Base-by-base conservation (phyloP, 345 rosid genomes). In the Erodium maritimum region DNA sequence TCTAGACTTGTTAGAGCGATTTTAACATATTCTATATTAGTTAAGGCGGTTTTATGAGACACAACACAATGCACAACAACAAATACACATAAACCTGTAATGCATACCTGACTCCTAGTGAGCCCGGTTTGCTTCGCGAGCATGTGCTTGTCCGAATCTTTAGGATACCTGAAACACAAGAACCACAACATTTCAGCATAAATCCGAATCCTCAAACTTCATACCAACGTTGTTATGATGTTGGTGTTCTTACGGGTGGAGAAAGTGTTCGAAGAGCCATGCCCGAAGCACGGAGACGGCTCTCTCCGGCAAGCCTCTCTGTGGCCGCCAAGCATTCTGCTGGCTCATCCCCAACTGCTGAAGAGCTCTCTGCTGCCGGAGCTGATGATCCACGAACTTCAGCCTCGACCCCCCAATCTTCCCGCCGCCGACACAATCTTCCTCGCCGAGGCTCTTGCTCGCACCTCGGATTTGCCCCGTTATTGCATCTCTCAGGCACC, bases 321-420 rank as follows among this genome's bases (percentile, higher is more conserved):
- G 98, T 70, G 98, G 98, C 83, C 98, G 86, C 98, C 98, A 91
- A 65, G 98, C 98, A 73, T 88, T n/a, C n/a, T n/a, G n/a, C n/a
- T n/a, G n/a, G n/a, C n/a, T 84, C 96, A 88, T 86, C 57, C 96
- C 98, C 72, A 88, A 72, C 50, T 88, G 98, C 63, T 88, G 98
- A 71, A 91, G 94, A 22, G 98, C 93, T 37, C 96, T 77, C 67
- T 91, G 98, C 68, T 91, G 98, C 57, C 95, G 83, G 67, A 88
- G 79, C 17, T n/a, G n/a, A n/a, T n/a, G n/a, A n/a, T n/a, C n/a
- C n/a, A n/a, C 96, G 60, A 84, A n/a, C n/a, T 86, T 91, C 18
- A 91, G 88, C 69, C 98, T 82, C 0, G 98, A 91, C 9, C 98
- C 98, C 33, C 82, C 52, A n/a, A n/a, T n/a, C n/a, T n/a, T n/a